Base-by-base conservation (phyloP, 345 rosid genomes). In the Lumnitzera racemosa region DNA sequence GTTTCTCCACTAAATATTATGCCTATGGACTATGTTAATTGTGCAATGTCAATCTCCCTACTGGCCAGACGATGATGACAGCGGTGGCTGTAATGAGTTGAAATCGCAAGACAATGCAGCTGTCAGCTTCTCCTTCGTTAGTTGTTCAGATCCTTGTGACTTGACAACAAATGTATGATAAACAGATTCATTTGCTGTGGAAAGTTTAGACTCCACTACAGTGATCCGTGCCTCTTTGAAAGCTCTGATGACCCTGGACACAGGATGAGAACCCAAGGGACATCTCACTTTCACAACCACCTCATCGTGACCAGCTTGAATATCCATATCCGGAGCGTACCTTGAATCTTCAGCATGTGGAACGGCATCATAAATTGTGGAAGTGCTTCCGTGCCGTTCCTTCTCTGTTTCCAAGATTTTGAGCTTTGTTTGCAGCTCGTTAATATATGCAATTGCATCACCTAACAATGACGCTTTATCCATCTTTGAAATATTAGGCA, bases 401-500 rank as follows among this genome's bases (percentile, higher is more conserved):
- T 79, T 78, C 59, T 86, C 99, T 4, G 80, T 63, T 81, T 94
- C 99, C 85, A 94, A 73, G 51, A 56, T 59, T 77, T 78, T 90
- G 20, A 88, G 83, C 74, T 83, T 90, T 50, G 76, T 89, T 70
- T 94, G 99, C 59, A 94, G 97, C 78, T 94, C 99, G 48, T 86
- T 88, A 63, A 94, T 94, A 59, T 94, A 88, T 59, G 97, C 80
- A 65, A 94, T 94, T 24, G 97, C 97, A 67, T 94, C 99, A 59
- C 91, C 97, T 17, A 94, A 72, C 52, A 94, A 65, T 5, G 99
- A 94, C 15, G 99, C 99, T 75, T 94, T 94, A 70, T 94, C 99
- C 99, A 94, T 94, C 76, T 94, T 94, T 11, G 99, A 90, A 49
- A 94, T 90, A 72, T 94, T 94, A n/a, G 99, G 99, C 24, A 94